Evolutionary conservation across 2,329 filamentous ascomycete genomes (phyloP).

Genomic region (Chalaropsis thielavioides): DNA sequence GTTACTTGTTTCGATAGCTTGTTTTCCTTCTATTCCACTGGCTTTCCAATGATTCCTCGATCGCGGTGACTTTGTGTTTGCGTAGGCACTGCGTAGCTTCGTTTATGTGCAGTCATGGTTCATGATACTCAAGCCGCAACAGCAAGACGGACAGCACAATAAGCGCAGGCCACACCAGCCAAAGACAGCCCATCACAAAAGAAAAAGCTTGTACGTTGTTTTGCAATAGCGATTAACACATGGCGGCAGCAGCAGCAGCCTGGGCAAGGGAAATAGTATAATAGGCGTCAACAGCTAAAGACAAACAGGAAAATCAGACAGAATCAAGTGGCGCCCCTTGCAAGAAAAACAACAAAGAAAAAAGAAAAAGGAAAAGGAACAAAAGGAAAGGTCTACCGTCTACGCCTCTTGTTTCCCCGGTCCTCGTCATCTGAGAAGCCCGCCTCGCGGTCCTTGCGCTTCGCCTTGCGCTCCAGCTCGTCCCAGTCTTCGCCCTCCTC

Average conservation of each 20-base stretch:
- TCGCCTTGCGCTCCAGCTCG: slow-evolving; percentile 80
- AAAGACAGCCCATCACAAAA: too few relatives aligned
- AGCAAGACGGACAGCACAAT: too few relatives aligned
- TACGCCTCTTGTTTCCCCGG: slow-evolving; percentile 45
- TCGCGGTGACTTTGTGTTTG: neutral
- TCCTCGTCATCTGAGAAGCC: slow-evolving; percentile 45
- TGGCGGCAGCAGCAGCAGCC: too few relatives aligned
- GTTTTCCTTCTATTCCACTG: neutral
- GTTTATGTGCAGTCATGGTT: too few relatives aligned
- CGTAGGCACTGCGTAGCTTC: neutral
- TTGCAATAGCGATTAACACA: too few relatives aligned
- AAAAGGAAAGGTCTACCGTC: slow-evolving; percentile 17
- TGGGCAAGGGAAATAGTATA: neutral
- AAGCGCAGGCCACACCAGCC: too few relatives aligned
- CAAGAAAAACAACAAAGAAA: slow-evolving; percentile 6
- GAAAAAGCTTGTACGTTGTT: too few relatives aligned
- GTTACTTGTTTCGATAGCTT: neutral
- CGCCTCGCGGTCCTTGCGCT: slow-evolving; percentile 60
- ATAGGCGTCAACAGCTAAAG: neutral
- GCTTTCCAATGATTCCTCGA: neutral
- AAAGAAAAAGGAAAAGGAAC: slow-evolving; percentile 3
- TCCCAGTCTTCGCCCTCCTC: slow-evolving; percentile 88
- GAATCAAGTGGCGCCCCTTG: slow-evolving; percentile 7
- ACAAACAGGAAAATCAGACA: neutral
- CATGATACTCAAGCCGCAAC: too few relatives aligned